Evolutionary conservation across 2,329 filamentous ascomycete genomes (phyloP), one percentile per base, ranked within the genome.

Genomic region (Colletotrichum plurivorum): DNA sequence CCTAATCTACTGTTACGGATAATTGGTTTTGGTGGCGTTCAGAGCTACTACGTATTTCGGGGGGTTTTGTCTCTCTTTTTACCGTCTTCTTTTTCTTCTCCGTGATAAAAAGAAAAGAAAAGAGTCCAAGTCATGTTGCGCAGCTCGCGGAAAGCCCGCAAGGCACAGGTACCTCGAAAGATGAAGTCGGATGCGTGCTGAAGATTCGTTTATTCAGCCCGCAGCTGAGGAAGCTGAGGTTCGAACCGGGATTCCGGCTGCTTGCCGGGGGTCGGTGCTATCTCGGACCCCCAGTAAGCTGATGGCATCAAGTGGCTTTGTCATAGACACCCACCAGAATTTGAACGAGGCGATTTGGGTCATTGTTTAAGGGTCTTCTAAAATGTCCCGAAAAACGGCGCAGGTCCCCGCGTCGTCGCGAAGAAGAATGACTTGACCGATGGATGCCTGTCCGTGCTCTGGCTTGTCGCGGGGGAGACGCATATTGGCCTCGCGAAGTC

Each of bases 211-310:
- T 48, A n/a, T 43, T 59, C 43, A 48, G 51, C 27, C 20, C 13
- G 7, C 20, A 45, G 43, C 18, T 39, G 4, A 49, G 9, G 7
- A 16, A 45, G 43, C 18, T 39, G 4, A 49, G 9, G n/a, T n/a
- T n/a, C n/a, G 46, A 7, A 49, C n/a, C 46, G 20, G 46, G 10
- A 31, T 53, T 31, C 22, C 18, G 51, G 4, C n/a, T 20, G 18
- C 18, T 31, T 25, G 27, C 18, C 43, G 27, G 6, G 31, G 27
- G 46, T 25, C 49, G 22, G 18, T 45, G 13, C 43, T 56, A 55
- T 66, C 43, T 59, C 43, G 49, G 31, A 31, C 48, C 31, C 49
- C 55, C 31, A 36, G 61, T 60, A 56, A 65, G 55, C 61, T 65
- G 61, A 66, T 53, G 22, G 5, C 59, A 31, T 39, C 46, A 8